These are phyloP conservation scores for Haemoproteus tartakovskyi DNA, from an alignment of 169 alveolate genomes.

Conservation along the genomic window DNA sequence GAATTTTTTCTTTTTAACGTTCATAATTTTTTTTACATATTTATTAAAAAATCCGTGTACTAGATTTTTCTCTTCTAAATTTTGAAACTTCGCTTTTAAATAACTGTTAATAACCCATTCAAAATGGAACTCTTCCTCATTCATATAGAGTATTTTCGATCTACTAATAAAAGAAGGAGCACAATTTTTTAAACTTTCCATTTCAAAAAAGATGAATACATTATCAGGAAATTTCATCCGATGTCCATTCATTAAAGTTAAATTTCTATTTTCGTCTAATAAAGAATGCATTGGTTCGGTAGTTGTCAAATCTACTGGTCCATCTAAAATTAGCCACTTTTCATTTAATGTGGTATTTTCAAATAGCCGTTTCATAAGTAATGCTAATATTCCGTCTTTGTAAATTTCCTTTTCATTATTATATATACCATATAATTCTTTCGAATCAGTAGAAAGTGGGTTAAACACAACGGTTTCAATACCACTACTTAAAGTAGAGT, in stretches of 20 bases:
- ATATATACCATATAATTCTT: constrained; percentile 46
- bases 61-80: constrained; percentile 41
- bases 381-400: constrained; percentile 52
- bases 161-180: constrained; percentile 98
- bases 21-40: constrained; percentile 60
- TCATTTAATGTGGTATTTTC: constrained; percentile 74
- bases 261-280: constrained; percentile 95
- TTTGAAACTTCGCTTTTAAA: constrained; percentile 13
- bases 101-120: constrained; percentile 62
- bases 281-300: constrained; percentile 98
- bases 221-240: constrained; percentile 88
- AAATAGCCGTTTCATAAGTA: constrained; percentile 42
- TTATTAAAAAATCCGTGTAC: constrained; percentile 62
- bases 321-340: constrained; percentile 98
- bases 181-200: constrained; percentile 93
- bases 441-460: constrained; percentile 58
- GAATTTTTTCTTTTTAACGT: constrained; percentile 38
- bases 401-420: constrained; percentile 51
- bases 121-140: constrained; percentile 87
- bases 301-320: constrained; percentile 98
- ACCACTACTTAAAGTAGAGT: too few relatives aligned
- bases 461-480: constrained; percentile 57
- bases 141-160: constrained; percentile 98
- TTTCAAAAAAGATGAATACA: constrained; percentile 85
- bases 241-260: constrained; percentile 96